These are phyloP conservation scores for Apium graveolens DNA, from an alignment of 129 eudicot genomes.

Conservation along the genomic window DNA sequence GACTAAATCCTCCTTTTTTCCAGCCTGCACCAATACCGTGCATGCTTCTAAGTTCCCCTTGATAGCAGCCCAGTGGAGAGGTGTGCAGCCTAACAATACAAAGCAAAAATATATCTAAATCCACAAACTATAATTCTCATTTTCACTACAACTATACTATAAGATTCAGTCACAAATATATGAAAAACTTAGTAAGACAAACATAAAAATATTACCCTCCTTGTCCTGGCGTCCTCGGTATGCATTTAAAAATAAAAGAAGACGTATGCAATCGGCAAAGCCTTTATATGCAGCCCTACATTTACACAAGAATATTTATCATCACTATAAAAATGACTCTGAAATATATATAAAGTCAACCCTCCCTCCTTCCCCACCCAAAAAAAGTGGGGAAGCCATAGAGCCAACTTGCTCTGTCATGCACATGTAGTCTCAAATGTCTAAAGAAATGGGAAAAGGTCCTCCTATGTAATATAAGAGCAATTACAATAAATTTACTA, in stretches of 20 bases:
- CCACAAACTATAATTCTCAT: background rate
- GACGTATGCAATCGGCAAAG: slow-evolving; percentile 93
- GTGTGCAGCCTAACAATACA: slow-evolving; percentile 66
- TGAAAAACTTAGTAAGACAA: background rate
- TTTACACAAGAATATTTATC: slow-evolving; percentile 11
- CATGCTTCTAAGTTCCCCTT: slow-evolving; percentile 96
- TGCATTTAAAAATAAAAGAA: slow-evolving; percentile 80
- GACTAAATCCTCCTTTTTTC: slow-evolving; percentile 87
- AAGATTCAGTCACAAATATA: background rate
- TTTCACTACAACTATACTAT: background rate
- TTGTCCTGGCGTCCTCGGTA: slow-evolving; percentile 93
- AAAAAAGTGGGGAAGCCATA: background rate
- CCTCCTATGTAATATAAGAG: background rate
- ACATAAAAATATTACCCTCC: slow-evolving; percentile 51
- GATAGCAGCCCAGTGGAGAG: slow-evolving; percentile 98
- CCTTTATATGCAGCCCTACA: slow-evolving; percentile 99
- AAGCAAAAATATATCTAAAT: background rate
- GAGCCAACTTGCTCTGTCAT: background rate
- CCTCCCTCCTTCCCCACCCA: background rate
- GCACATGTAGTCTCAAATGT: background rate
- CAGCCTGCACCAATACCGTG: slow-evolving; percentile 94
- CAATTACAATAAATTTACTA: background rate
- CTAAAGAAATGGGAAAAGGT: background rate
- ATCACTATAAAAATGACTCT: background rate
- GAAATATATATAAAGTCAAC: background rate